phyloP scores from a whole-genome alignment of 805 yeast genomes.

The Metschnikowia hibisci region DNA sequence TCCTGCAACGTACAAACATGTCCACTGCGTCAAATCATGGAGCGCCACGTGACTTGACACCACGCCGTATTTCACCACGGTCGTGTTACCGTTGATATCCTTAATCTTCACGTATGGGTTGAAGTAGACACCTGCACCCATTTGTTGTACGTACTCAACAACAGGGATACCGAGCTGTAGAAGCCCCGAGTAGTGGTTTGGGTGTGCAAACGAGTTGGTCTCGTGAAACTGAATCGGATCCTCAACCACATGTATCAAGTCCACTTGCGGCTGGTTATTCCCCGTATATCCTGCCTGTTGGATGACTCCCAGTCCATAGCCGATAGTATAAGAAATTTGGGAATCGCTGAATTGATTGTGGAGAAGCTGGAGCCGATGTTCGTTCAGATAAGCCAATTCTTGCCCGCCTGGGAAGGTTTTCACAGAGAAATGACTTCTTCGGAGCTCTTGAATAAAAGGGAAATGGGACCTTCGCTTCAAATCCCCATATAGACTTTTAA shows the following conservation, averaged over 20 bases:
- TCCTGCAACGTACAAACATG: constrained; percentile 83
- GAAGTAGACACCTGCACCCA: constrained; percentile 90
- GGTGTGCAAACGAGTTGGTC: constrained; percentile 60
- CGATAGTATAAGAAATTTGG: constrained; percentile 77
- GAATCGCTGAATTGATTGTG: constrained; percentile 31
- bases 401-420: background rate
- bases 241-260: constrained; percentile 77
- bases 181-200: constrained; percentile 74
- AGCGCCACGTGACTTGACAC: constrained; percentile 59
- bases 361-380: constrained; percentile 8
- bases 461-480: background rate
- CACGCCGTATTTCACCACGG: constrained; percentile 78
- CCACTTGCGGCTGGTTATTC: constrained; percentile 63
- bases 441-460: too few relatives aligned
- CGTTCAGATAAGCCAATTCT: background rate
- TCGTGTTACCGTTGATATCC: constrained; percentile 27
- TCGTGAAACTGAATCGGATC: constrained; percentile 75
- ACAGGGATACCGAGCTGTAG: constrained; percentile 35
- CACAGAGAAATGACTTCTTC: too few relatives aligned
- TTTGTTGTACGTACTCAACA: constrained; percentile 53
- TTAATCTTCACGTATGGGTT: constrained; percentile 79
- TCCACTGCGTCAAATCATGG: constrained; percentile 79
- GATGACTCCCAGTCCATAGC: constrained; percentile 94
- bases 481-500: background rate
- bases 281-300: constrained; percentile 50